Evolutionary conservation across 768 basidiomycete genomes (phyloP).

Genomic region (Mycena amicta): DNA sequence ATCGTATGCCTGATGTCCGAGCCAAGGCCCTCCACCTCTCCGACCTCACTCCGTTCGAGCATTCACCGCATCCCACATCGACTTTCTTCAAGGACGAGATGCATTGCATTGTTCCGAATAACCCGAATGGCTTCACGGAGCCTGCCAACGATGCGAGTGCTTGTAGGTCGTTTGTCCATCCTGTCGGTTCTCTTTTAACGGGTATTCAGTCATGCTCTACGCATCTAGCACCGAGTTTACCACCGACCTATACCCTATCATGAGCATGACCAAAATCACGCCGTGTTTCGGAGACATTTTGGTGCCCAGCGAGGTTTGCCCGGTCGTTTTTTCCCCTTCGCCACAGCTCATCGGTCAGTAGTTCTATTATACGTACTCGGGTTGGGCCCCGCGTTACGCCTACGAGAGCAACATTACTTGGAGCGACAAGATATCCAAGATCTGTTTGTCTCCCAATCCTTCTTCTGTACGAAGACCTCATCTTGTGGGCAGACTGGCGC

Average conservation of each 20-base stretch:
- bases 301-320: slow-evolving; percentile 22
- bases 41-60: slow-evolving; percentile 19
- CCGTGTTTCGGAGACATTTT: slow-evolving; percentile 25
- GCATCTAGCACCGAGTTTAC: slow-evolving; percentile 21
- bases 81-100: slow-evolving; percentile 18
- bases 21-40: slow-evolving; percentile 14
- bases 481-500: neutral
- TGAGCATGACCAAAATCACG: slow-evolving; percentile 22
- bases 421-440: slow-evolving; percentile 11
- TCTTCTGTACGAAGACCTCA: neutral
- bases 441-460: neutral
- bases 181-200: neutral
- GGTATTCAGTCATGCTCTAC: slow-evolving; percentile 16
- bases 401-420: slow-evolving; percentile 17
- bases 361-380: slow-evolving; percentile 20
- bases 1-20: slow-evolving; percentile 2
- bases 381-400: slow-evolving; percentile 14
- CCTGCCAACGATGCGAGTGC: slow-evolving; percentile 21
- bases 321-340: neutral
- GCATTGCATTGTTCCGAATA: slow-evolving; percentile 15
- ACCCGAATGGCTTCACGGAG: slow-evolving; percentile 14
- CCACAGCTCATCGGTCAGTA: neutral
- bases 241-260: slow-evolving; percentile 20
- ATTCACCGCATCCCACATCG: slow-evolving; percentile 17
- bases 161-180: slow-evolving; percentile 6